These are phyloP conservation scores for Nicotiana rustica DNA, from an alignment of 305 asterid species.

Conservation along the genomic window DNA sequence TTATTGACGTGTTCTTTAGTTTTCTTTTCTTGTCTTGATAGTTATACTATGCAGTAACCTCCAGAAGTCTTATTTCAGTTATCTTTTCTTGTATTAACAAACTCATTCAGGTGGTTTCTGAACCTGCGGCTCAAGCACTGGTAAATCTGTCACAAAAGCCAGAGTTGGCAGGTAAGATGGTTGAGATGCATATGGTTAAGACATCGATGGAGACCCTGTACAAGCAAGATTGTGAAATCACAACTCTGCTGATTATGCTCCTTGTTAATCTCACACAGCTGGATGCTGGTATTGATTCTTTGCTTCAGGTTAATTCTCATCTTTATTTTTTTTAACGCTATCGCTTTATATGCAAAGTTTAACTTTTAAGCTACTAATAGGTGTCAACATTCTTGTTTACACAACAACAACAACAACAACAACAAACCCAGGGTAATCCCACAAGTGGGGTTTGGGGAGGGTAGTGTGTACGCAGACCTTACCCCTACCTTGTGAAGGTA, in stretches of 20 bases:
- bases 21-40: background rate
- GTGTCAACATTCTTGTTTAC: background rate
- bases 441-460: too few species aligned
- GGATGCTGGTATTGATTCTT: conserved; percentile 82
- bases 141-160: conserved; percentile 82
- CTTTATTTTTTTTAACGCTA: background rate
- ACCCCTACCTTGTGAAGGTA: too few species aligned
- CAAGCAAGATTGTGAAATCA: conserved; percentile 68
- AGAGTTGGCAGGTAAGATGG: conserved; percentile 75
- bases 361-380: conserved; percentile 21
- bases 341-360: background rate
- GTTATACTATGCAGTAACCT: background rate
- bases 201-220: conserved; percentile 70
- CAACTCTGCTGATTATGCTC: conserved; percentile 75
- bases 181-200: conserved; percentile 63
- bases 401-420: too few species aligned
- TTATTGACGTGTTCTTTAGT: background rate
- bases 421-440: too few species aligned
- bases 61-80: too few species aligned
- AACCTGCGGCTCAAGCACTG: conserved; percentile 91
- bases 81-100: background rate
- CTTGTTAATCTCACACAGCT: conserved; percentile 91
- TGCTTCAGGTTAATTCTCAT: conserved; percentile 76
- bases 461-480: too few species aligned
- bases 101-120: conserved; percentile 80